phyloP scores from a whole-genome alignment of 2,329 filamentous ascomycete genomes.

The Talaromyces sp. region DNA sequence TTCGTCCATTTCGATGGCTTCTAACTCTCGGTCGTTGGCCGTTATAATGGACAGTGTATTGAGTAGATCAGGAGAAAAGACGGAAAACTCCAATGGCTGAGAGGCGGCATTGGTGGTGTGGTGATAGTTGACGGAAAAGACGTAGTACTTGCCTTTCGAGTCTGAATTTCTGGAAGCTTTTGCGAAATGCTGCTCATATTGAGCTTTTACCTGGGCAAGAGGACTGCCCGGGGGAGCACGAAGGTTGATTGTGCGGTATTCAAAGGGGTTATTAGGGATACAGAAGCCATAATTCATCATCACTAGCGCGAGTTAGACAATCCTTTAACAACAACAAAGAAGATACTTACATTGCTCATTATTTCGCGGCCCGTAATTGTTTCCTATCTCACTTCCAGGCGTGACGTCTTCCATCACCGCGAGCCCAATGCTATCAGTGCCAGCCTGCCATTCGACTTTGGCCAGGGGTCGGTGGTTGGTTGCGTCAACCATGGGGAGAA shows the following conservation, averaged over 20 bases:
- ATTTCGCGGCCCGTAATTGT: conserved; percentile 72
- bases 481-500: conserved; percentile 67
- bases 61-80: conserved; percentile 40
- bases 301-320: conserved; percentile 20
- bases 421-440: conserved; percentile 32
- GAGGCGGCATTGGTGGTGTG: conserved; percentile 22
- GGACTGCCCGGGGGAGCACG: conserved; percentile 34
- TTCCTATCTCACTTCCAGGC: conserved; percentile 53
- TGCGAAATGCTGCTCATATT: conserved; percentile 29
- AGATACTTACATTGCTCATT: conserved; percentile 56
- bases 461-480: conserved; percentile 64
- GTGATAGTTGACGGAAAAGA: conserved; percentile 42
- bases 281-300: conserved; percentile 45
- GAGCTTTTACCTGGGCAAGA: conserved; percentile 28
- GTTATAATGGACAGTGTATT: conserved; percentile 37
- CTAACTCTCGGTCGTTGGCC: conserved; percentile 37
- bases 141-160: conserved; percentile 35
- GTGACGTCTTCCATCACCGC: conserved; percentile 42
- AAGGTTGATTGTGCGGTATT: conserved; percentile 39
- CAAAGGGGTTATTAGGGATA: conserved; percentile 36
- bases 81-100: conserved; percentile 31
- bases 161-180: conserved; percentile 14
- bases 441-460: conserved; percentile 54
- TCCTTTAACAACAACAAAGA: background rate
- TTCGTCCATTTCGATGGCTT: conserved; percentile 27